A percentile compares a stretch with the other conserved stretches of the same genome.
These are phyloP conservation scores for Neurospora sp. DNA, from an alignment of 495 filamentous ascomycete species.

Conservation along the genomic window DNA sequence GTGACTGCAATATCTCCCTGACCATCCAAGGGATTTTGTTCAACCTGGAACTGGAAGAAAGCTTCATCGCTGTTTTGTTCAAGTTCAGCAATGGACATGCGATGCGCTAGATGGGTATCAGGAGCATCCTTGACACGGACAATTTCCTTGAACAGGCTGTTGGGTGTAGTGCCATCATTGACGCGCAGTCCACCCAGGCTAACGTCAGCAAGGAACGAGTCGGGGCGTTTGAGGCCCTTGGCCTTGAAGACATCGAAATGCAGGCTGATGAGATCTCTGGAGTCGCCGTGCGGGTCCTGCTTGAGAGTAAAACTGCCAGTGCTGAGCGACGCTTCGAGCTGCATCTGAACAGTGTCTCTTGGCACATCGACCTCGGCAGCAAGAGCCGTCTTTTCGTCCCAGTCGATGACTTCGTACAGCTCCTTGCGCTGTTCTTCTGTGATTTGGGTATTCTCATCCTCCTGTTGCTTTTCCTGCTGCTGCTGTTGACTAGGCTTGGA, in stretches of 20 bases:
- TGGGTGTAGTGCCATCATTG: slow-evolving; percentile 89
- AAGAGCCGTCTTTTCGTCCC: slow-evolving; percentile 90
- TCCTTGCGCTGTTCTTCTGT: slow-evolving; percentile 93
- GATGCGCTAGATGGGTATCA: slow-evolving; percentile 35
- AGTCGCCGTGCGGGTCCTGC: slow-evolving; percentile 70
- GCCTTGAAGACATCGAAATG: slow-evolving; percentile 92
- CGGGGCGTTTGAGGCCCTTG: slow-evolving; percentile 74
- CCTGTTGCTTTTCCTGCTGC: slow-evolving; percentile 42
- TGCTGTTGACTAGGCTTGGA: slow-evolving; percentile 44
- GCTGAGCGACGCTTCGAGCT: slow-evolving; percentile 78
- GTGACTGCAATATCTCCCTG: slow-evolving; percentile 84
- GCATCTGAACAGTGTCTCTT: slow-evolving; percentile 81
- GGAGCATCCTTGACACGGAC: slow-evolving; percentile 86
- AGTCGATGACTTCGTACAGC: slow-evolving; percentile 93
- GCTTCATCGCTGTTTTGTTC: slow-evolving; percentile 52
- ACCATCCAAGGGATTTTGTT: slow-evolving; percentile 89
- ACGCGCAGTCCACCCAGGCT: slow-evolving; percentile 87
- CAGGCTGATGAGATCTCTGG: slow-evolving; percentile 72
- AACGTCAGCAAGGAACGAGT: slow-evolving; percentile 78
- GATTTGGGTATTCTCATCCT: slow-evolving; percentile 66
- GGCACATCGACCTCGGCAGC: slow-evolving; percentile 81
- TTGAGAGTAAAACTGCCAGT: slow-evolving; percentile 91
- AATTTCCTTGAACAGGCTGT: slow-evolving; percentile 85
- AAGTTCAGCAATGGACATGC: slow-evolving; percentile 53
- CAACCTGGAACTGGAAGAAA: slow-evolving; percentile 84